Conservation (phyloP, 306 rosid genomes). For the Fagus crenata region DNA sequence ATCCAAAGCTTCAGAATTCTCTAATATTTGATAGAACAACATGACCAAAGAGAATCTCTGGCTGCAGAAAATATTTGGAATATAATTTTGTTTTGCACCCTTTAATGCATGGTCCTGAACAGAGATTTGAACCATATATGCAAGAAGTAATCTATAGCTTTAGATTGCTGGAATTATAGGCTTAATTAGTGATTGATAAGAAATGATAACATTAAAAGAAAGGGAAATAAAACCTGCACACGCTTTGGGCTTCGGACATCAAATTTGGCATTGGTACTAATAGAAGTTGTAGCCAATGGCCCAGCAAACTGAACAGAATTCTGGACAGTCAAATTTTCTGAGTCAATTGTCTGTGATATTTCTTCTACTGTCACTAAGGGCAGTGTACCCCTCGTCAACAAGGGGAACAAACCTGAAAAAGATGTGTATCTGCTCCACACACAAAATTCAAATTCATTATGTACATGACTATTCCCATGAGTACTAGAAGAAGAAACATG, state of each 20-base stretch:
- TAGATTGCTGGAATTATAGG: not conserved
- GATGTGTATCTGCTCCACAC: conserved; percentile 68
- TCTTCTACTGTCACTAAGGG: conserved; percentile 81
- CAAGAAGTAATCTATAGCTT: not conserved
- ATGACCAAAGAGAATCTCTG: not conserved
- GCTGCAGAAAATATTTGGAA: not conserved
- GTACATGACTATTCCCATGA: not conserved
- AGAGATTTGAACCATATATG: not conserved
- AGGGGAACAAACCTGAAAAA: conserved; percentile 72
- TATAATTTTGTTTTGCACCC: not conserved
- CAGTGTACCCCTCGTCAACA: conserved; percentile 65
- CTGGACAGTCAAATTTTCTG: conserved; percentile 60
- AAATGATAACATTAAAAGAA: not conserved
- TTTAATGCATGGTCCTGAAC: not conserved
- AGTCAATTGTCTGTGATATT: conserved; percentile 85
- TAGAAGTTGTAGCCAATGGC: conserved; percentile 79
- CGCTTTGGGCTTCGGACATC: conserved; percentile 86
- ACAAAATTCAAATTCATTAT: not conserved
- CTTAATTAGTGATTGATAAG: not conserved
- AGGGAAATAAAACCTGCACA: conserved; percentile 56
- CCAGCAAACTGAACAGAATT: conserved; percentile 78
- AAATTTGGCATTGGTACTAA: conserved; percentile 82
- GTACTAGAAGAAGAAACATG: not conserved
- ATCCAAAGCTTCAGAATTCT: not conserved
- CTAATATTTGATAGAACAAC: not conserved